Evolutionary conservation across 768 basidiomycete genomes (phyloP).

Genomic region (Tricholoma sp.): DNA sequence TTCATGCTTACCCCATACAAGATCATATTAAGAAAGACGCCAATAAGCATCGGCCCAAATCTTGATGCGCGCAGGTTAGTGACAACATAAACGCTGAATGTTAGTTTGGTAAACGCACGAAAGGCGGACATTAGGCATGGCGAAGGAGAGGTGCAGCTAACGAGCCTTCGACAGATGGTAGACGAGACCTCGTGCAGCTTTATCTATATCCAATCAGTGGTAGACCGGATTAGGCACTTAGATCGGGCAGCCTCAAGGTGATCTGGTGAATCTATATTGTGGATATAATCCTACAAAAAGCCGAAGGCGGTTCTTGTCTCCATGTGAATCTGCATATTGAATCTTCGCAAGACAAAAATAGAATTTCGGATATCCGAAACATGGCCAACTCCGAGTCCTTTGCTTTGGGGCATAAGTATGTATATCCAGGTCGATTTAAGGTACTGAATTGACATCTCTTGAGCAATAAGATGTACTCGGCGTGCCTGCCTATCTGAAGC

Average conservation of each 20-base stretch:
- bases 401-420: too few species aligned
- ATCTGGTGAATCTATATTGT: neutral
- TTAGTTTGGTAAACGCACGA: constrained; percentile 5
- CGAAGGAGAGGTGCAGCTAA: neutral
- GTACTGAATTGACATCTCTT: too few species aligned
- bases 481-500: too few species aligned
- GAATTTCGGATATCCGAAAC: too few species aligned
- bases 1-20: constrained; percentile 26
- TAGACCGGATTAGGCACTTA: too few species aligned
- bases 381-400: too few species aligned
- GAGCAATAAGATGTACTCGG: too few species aligned
- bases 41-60: constrained; percentile 27
- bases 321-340: neutral
- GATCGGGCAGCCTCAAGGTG: neutral
- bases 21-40: constrained; percentile 28
- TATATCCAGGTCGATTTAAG: too few species aligned
- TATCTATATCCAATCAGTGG: constrained; percentile 1
- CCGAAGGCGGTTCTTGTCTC: too few species aligned
- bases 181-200: neutral
- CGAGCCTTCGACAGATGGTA: neutral
- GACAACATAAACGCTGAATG: neutral
- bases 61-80: constrained; percentile 6
- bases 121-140: constrained; percentile 16
- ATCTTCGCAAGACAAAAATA: too few species aligned
- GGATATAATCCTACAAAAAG: too few species aligned